Evolutionary conservation across 768 basidiomycete genomes (phyloP).

Genomic region (Tylopilus plumbeoviolaceoides): DNA sequence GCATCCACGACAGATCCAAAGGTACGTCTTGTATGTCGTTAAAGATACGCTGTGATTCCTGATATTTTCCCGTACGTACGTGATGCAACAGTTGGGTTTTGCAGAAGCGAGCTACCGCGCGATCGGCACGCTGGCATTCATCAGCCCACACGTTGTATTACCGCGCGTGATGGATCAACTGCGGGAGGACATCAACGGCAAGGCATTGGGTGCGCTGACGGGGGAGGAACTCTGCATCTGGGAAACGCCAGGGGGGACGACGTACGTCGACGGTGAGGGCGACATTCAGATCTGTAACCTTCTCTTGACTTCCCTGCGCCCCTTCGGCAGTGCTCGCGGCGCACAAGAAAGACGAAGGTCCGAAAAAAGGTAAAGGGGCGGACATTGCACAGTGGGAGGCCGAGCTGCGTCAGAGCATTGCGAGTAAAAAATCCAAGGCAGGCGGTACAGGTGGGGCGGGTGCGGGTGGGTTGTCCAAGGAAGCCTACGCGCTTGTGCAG

Average conservation of each 20-base stretch:
- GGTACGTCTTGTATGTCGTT: constrained; percentile 29
- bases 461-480: constrained; percentile 61
- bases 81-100: constrained; percentile 33
- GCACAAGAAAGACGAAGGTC: constrained; percentile 47
- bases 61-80: background rate
- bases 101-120: constrained; percentile 71
- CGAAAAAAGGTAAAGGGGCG: constrained; percentile 78
- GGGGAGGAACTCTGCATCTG: constrained; percentile 79
- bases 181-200: constrained; percentile 55
- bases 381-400: constrained; percentile 95
- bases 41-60: background rate
- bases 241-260: constrained; percentile 77
- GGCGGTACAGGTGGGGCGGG: constrained; percentile 32
- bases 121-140: constrained; percentile 72
- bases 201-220: constrained; percentile 57
- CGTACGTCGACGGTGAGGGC: constrained; percentile 69
- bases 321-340: constrained; percentile 53
- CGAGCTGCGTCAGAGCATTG: constrained; percentile 82
- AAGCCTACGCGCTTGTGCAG: constrained; percentile 78
- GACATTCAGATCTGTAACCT: background rate
- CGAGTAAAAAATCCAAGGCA: constrained; percentile 60
- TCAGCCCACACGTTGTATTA: constrained; percentile 66
- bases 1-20: constrained; percentile 44
- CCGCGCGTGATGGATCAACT: constrained; percentile 70
- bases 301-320: background rate